Conservation (phyloP, 495 filamentous ascomycete genomes). For the Penicillium arizonense region DNA sequence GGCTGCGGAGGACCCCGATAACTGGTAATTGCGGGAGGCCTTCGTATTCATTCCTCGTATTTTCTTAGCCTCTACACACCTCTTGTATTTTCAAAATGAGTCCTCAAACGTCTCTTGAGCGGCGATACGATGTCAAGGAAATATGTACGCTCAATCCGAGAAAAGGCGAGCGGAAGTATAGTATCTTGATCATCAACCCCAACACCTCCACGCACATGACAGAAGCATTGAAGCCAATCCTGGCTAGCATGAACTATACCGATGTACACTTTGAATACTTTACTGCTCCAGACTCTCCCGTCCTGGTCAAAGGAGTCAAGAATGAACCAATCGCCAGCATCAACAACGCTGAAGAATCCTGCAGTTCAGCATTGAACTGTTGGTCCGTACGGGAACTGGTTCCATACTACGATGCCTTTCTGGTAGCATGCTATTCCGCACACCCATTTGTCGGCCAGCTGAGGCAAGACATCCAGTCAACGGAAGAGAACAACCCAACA, state of each 20-base stretch:
- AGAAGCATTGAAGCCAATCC: slow-evolving; percentile 61
- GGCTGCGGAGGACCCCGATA: slow-evolving; percentile 20
- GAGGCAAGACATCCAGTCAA: slow-evolving; percentile 32
- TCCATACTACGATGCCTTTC: slow-evolving; percentile 65
- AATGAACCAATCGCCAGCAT: slow-evolving; percentile 42
- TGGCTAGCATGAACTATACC: slow-evolving; percentile 48
- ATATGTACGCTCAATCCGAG: slow-evolving; percentile 17
- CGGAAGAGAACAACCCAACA: slow-evolving; percentile 17
- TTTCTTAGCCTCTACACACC: background rate
- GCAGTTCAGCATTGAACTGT: slow-evolving; percentile 56
- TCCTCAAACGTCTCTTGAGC: background rate
- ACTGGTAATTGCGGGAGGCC: slow-evolving; percentile 9
- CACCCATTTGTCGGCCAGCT: slow-evolving; percentile 76
- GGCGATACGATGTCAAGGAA: background rate
- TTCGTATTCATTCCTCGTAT: background rate
- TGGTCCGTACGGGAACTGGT: slow-evolving; percentile 53
- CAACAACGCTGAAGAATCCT: slow-evolving; percentile 48
- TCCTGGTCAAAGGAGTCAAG: slow-evolving; percentile 27
- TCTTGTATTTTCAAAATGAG: background rate
- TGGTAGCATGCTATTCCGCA: slow-evolving; percentile 86
- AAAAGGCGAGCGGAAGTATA: slow-evolving; percentile 17
- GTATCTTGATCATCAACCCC: slow-evolving; percentile 84
- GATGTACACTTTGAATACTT: slow-evolving; percentile 54
- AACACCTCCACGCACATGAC: slow-evolving; percentile 89
- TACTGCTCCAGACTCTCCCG: slow-evolving; percentile 46